These are phyloP conservation scores for Tuber calosporum DNA, from an alignment of 495 filamentous ascomycete species.

Conservation along the genomic window DNA sequence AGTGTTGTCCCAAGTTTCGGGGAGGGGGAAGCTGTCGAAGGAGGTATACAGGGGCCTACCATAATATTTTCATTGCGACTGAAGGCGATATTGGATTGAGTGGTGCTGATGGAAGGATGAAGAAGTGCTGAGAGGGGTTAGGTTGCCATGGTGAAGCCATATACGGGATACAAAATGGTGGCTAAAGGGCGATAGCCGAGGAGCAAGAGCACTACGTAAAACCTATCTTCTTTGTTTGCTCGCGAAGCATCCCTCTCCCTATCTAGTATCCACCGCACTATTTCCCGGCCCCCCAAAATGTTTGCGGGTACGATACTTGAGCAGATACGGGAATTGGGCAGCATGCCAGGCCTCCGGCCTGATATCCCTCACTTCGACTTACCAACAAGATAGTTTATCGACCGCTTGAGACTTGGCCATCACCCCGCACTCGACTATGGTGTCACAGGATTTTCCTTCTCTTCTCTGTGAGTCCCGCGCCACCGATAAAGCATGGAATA, in stretches of 20 bases:
- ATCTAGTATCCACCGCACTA: too few species aligned
- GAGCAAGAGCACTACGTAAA: background rate
- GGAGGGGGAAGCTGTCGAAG: conserved; percentile 10
- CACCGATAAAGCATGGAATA: too few species aligned
- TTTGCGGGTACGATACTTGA: background rate
- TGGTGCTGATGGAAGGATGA: background rate
- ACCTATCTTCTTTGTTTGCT: background rate
- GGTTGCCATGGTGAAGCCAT: conserved; percentile 29
- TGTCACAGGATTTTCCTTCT: too few species aligned
- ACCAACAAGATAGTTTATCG: background rate
- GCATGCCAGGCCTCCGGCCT: background rate
- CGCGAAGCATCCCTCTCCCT: background rate
- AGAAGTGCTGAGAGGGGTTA: conserved; percentile 19
- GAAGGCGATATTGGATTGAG: conserved; percentile 19
- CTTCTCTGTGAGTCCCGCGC: too few species aligned
- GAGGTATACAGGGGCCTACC: conserved; percentile 23
- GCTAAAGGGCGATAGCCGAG: background rate
- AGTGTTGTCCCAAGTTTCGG: conserved; percentile 10
- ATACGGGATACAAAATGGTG: conserved; percentile 15
- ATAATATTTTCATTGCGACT: conserved; percentile 24
- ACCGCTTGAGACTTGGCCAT: background rate
- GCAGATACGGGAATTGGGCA: background rate
- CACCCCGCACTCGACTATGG: background rate
- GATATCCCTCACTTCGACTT: background rate
- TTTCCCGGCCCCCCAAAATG: background rate